Evolutionary conservation across 225 moss, liverwort and hornwort genomes (phyloP).

Genomic region (Polytrichum formosum): DNA sequence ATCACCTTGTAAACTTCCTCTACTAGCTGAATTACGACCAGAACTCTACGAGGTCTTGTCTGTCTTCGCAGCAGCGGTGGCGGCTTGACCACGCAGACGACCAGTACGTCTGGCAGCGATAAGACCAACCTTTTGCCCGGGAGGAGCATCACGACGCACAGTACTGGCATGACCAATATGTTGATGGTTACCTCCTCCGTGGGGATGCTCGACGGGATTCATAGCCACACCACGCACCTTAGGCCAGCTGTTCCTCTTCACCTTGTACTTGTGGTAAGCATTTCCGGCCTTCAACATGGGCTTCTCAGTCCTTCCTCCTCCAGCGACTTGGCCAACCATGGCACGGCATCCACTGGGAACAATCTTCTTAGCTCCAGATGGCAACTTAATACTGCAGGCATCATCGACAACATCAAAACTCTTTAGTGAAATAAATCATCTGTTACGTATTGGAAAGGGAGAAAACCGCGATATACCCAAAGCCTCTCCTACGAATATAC

Average conservation of each 20-base stretch:
- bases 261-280: slow-evolving; percentile 87
- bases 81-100: slow-evolving; percentile 85
- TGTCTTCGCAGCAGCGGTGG: slow-evolving; percentile 78
- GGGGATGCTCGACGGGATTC: slow-evolving; percentile 94
- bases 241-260: slow-evolving; percentile 86
- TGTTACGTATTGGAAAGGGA: not conserved
- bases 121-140: slow-evolving; percentile 83
- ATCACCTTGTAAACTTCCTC: no score
- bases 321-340: slow-evolving; percentile 88
- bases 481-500: no score
- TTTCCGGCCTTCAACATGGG: slow-evolving; percentile 92
- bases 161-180: slow-evolving; percentile 91
- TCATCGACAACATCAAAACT: not conserved
- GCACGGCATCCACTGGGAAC: slow-evolving; percentile 83
- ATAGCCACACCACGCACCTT: slow-evolving; percentile 92
- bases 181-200: slow-evolving; percentile 93
- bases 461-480: no score
- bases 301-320: slow-evolving; percentile 86
- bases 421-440: not conserved
- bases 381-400: slow-evolving; percentile 62
- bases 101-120: slow-evolving; percentile 75
- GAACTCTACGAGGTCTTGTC: slow-evolving; percentile 49
- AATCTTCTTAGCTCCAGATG: slow-evolving; percentile 83
- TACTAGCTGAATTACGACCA: not conserved
- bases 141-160: slow-evolving; percentile 85